phyloP scores from a whole-genome alignment of 192 early-diverging fungal genomes.

The Spinellus fusiger region DNA sequence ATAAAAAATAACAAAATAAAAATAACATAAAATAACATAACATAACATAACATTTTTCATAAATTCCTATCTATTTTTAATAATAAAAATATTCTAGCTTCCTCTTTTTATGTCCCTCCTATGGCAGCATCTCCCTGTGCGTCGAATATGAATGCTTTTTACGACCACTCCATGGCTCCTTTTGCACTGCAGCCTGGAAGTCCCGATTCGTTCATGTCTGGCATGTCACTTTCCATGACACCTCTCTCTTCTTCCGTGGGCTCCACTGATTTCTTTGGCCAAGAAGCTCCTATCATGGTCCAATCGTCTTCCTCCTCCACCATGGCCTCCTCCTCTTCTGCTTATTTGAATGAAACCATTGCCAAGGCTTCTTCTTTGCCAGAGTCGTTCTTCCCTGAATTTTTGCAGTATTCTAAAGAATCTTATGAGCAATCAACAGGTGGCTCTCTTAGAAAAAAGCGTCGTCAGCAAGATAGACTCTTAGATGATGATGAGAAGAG shows the following conservation, averaged over 20 bases:
- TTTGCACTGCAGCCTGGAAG: constrained; percentile 13
- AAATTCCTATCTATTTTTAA: too few species aligned
- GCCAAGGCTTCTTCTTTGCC: constrained; percentile 35
- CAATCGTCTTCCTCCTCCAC: constrained; percentile 18
- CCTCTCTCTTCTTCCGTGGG: constrained; percentile 1
- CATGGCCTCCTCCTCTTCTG: constrained; percentile 14
- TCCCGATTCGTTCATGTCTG: constrained; percentile 19
- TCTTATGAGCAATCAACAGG: constrained; percentile 32
- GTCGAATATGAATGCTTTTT: background rate
- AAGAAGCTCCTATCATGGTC: constrained; percentile 18
- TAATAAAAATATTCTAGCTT: background rate
- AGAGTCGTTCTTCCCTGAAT: constrained; percentile 35
- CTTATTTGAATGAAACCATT: constrained; percentile 27
- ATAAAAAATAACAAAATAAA: background rate
- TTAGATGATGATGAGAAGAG: constrained; percentile 3
- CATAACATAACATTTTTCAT: too few species aligned
- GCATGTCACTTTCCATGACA: constrained; percentile 8
- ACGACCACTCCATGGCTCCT: background rate
- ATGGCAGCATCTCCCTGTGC: constrained; percentile 5
- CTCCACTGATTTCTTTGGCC: background rate
- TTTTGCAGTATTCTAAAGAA: constrained; percentile 35
- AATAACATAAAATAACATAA: too few species aligned
- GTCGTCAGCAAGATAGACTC: background rate
- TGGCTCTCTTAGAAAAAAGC: constrained; percentile 8
- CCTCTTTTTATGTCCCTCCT: constrained; percentile 3